Conservation (phyloP, 1,139 yeast genomes). For the Candida freyschussii region DNA sequence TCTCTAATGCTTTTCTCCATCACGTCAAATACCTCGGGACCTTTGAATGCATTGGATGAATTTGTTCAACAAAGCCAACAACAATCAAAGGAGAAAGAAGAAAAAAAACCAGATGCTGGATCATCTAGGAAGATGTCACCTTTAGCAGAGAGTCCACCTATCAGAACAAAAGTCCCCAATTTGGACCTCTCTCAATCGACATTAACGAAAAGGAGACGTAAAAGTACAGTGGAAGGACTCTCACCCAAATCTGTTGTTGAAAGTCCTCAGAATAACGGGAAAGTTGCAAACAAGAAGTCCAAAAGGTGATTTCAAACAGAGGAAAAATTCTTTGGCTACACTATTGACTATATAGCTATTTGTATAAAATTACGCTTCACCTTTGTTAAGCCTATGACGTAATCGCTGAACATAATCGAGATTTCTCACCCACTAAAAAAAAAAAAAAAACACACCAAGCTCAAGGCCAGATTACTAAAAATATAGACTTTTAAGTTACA, state of each 20-base stretch:
- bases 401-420: neutral
- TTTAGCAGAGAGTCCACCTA: slow-evolving; percentile 2
- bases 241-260: slow-evolving; percentile 23
- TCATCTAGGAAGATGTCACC: slow-evolving; percentile 7
- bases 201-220: slow-evolving; percentile 31
- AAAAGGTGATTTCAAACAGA: slow-evolving; percentile 2
- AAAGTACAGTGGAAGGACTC: slow-evolving; percentile 21
- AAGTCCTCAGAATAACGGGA: slow-evolving; percentile 10
- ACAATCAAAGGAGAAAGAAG: slow-evolving; percentile 1
- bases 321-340: too few species aligned
- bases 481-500: too few species aligned
- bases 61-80: slow-evolving; percentile 30
- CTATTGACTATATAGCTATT: too few species aligned
- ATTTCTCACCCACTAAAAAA: neutral
- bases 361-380: too few species aligned
- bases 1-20: slow-evolving; percentile 58
- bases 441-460: neutral
- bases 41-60: slow-evolving; percentile 53
- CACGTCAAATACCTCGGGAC: slow-evolving; percentile 43
- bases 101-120: neutral
- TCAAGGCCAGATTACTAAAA: slow-evolving; percentile 1
- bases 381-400: too few species aligned
- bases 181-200: slow-evolving; percentile 30
- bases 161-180: slow-evolving; percentile 13
- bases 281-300: slow-evolving; percentile 5